Conservation (phyloP, 345 rosid species). For the Eucalyptus cloeziana region DNA sequence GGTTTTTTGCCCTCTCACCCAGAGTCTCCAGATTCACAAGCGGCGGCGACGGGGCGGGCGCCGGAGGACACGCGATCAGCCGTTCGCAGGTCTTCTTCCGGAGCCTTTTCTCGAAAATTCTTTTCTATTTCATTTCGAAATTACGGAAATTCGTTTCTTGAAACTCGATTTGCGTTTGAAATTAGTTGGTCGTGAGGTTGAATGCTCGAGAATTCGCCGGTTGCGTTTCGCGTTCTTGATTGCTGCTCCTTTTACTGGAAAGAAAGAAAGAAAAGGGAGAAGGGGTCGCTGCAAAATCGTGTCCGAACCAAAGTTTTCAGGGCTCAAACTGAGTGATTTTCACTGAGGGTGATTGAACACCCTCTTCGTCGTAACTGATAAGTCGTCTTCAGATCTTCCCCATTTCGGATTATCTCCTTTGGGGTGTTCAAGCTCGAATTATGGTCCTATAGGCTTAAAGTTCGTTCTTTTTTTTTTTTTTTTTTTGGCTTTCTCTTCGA, state of each 20-base stretch:
- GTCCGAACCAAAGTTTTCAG: background rate
- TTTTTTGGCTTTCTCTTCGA: background rate
- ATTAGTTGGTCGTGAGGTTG: rapidly evolving
- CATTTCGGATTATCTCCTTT: background rate
- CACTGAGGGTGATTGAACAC: background rate
- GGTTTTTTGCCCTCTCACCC: background rate
- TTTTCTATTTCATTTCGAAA: background rate
- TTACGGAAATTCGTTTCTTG: rapidly evolving
- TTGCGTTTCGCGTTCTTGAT: background rate
- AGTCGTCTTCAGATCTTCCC: background rate
- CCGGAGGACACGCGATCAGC: background rate
- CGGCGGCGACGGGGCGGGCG: background rate
- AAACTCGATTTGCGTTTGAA: rapidly evolving
- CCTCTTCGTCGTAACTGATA: background rate
- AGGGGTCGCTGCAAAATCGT: background rate
- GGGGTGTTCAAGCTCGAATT: background rate
- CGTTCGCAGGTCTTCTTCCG: background rate
- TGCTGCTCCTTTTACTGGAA: background rate
- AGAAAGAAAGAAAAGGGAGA: background rate
- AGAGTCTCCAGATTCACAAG: background rate
- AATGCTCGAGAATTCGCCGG: background rate
- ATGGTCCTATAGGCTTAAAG: background rate
- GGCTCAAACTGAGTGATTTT: background rate
- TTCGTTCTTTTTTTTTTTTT: background rate
- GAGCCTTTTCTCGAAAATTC: background rate